These are phyloP conservation scores for Dimargaris xerosporica DNA, from an alignment of 192 early-diverging fungal genomes.

Conservation along the genomic window DNA sequence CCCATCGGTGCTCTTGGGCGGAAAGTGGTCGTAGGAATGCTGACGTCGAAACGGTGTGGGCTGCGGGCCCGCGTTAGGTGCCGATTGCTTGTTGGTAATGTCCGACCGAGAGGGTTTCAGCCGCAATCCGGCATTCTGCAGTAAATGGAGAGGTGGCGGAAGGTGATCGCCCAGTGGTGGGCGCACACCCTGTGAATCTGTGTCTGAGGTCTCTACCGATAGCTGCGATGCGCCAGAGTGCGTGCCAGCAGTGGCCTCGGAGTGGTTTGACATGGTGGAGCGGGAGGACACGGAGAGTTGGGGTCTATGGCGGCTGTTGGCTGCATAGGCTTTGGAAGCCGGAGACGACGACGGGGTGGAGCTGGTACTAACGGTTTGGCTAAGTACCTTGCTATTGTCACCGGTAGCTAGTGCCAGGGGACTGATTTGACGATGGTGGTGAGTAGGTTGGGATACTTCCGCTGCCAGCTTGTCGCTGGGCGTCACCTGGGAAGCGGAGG, in stretches of 20 bases:
- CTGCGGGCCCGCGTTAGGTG: not conserved
- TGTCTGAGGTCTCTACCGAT: not conserved
- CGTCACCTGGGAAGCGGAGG: too few species aligned
- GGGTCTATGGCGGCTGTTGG: too few species aligned
- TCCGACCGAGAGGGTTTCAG: not conserved
- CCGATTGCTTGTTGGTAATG: conserved; percentile 1
- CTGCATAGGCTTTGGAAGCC: too few species aligned
- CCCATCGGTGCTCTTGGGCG: not conserved
- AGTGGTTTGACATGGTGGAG: not conserved
- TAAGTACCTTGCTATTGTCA: too few species aligned
- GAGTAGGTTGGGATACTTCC: too few species aligned
- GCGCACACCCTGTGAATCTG: not conserved
- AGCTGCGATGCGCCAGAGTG: not conserved
- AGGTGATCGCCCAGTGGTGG: not conserved
- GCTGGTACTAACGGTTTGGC: too few species aligned
- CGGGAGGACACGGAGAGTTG: not conserved
- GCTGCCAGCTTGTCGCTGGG: too few species aligned
- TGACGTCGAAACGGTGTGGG: not conserved
- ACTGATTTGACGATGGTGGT: too few species aligned
- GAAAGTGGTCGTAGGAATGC: not conserved
- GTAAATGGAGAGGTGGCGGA: too few species aligned
- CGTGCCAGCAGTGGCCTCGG: not conserved
- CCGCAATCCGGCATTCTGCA: not conserved
- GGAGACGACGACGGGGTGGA: too few species aligned
- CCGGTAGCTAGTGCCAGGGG: too few species aligned